A percentile compares a stretch with the other conserved stretches of the same genome.
These are phyloP conservation scores for Aspergillus novofumigatus DNA, from an alignment of 2,329 filamentous ascomycete species.

Conservation along the genomic window DNA sequence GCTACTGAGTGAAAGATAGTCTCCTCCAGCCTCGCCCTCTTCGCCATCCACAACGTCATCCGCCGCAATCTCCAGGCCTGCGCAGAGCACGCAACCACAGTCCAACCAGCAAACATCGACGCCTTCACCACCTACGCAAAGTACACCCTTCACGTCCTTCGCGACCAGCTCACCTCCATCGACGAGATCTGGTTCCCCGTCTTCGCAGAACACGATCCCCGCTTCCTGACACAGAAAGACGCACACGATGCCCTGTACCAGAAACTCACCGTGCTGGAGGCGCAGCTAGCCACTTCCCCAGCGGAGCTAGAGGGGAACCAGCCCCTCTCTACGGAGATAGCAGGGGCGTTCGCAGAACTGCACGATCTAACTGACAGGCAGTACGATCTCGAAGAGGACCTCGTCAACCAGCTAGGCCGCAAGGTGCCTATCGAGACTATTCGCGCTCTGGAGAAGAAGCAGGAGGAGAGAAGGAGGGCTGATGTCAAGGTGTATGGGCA, in stretches of 20 bases:
- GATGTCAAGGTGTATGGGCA: conserved; percentile 2
- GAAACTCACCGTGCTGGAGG: neutral
- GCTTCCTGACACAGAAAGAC: neutral
- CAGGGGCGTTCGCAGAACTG: neutral
- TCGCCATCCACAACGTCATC: conserved; percentile 7
- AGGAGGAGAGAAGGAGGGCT: neutral
- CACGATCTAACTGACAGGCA: neutral
- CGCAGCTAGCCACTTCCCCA: neutral
- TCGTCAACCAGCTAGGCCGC: neutral
- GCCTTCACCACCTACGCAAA: conserved; percentile 2
- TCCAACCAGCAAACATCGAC: neutral
- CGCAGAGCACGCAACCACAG: neutral
- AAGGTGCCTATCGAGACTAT: neutral
- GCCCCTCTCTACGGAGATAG: neutral
- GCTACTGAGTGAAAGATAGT: neutral
- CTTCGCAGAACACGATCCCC: neutral
- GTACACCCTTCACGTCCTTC: conserved; percentile 2
- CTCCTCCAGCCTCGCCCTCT: conserved; percentile 1
- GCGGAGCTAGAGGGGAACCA: neutral
- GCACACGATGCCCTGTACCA: neutral
- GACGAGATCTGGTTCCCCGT: conserved; percentile 3
- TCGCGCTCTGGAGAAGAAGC: neutral
- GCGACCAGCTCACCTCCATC: conserved; percentile 1
- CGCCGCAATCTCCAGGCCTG: conserved; percentile 4
- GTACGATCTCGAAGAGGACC: neutral